Percentiles rank a stretch among this genome's conserved stretches.
phyloP scores from a whole-genome alignment of 495 filamentous ascomycete species.

The Aspergillus olivimuriae region DNA sequence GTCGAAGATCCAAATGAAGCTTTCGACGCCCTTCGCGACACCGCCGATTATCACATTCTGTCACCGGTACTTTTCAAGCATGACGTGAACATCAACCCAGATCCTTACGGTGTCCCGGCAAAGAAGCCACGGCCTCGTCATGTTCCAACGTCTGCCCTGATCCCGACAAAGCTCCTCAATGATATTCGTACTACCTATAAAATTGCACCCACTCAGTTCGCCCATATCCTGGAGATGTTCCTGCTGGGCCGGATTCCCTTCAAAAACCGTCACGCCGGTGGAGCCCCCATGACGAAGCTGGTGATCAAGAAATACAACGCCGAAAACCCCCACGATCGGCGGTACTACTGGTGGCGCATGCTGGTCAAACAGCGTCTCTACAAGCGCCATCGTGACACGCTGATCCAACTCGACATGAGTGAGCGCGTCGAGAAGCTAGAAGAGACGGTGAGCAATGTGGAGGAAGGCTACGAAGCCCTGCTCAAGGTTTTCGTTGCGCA shows the following conservation, averaged over 20 bases:
- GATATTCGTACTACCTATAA: slow-evolving; percentile 61
- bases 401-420: slow-evolving; percentile 68
- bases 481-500: slow-evolving; percentile 47
- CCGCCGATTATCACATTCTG: slow-evolving; percentile 70
- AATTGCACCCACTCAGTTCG: slow-evolving; percentile 82
- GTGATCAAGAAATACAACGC: slow-evolving; percentile 51
- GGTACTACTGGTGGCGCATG: slow-evolving; percentile 77
- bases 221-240: slow-evolving; percentile 79
- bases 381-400: slow-evolving; percentile 65
- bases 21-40: slow-evolving; percentile 86
- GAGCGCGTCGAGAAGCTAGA: slow-evolving; percentile 80
- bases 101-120: slow-evolving; percentile 29
- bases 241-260: slow-evolving; percentile 69
- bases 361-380: slow-evolving; percentile 77
- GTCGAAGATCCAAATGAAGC: slow-evolving; percentile 95
- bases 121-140: slow-evolving; percentile 33
- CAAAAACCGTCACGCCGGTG: slow-evolving; percentile 50
- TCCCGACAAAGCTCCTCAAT: slow-evolving; percentile 51
- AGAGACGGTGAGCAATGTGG: slow-evolving; percentile 67
- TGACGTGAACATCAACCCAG: slow-evolving; percentile 37
- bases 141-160: slow-evolving; percentile 57
- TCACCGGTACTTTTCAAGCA: slow-evolving; percentile 37
- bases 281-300: slow-evolving; percentile 40
- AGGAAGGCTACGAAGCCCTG: slow-evolving; percentile 72
- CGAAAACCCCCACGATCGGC: slow-evolving; percentile 48